These are phyloP conservation scores for Globisporangium rhizosaccharum DNA, from an alignment of 352 stramenopile species.

Conservation along the genomic window DNA sequence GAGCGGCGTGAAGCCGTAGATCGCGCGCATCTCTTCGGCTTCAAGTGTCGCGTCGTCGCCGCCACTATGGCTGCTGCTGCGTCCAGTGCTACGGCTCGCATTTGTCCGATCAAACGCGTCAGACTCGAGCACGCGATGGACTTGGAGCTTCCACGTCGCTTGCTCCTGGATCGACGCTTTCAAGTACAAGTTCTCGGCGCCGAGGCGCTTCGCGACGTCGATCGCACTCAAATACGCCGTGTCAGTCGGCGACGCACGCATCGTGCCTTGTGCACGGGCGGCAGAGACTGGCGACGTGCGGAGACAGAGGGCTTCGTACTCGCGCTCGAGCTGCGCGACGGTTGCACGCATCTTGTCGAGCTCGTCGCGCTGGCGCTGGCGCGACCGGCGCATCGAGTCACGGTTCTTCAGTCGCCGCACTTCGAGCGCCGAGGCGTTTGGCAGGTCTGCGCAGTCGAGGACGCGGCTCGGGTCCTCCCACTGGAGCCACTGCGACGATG, in stretches of 20 bases:
- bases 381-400: constrained; percentile 50
- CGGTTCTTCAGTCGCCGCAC: constrained; percentile 45
- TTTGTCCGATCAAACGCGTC: constrained; percentile 15
- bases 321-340: constrained; percentile 29
- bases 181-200: constrained; percentile 46
- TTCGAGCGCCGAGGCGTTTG: constrained; percentile 26
- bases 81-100: not conserved
- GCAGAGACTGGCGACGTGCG: constrained; percentile 6
- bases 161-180: constrained; percentile 43
- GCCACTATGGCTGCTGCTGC: constrained; percentile 12
- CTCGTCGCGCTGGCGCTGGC: constrained; percentile 41
- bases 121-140: constrained; percentile 45
- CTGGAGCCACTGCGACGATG: constrained; percentile 40
- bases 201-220: constrained; percentile 29
- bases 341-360: constrained; percentile 33
- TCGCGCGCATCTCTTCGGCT: constrained; percentile 27
- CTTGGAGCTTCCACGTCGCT: constrained; percentile 36
- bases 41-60: constrained; percentile 10
- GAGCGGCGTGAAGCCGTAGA: constrained; percentile 32
- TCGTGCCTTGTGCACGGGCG: constrained; percentile 64
- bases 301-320: constrained; percentile 37
- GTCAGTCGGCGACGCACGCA: constrained; percentile 11
- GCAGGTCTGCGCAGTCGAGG: constrained; percentile 25
- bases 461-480: constrained; percentile 26
- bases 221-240: constrained; percentile 19